phyloP scores from a whole-genome alignment of 805 yeast species.

The Candida yuanshanica region DNA sequence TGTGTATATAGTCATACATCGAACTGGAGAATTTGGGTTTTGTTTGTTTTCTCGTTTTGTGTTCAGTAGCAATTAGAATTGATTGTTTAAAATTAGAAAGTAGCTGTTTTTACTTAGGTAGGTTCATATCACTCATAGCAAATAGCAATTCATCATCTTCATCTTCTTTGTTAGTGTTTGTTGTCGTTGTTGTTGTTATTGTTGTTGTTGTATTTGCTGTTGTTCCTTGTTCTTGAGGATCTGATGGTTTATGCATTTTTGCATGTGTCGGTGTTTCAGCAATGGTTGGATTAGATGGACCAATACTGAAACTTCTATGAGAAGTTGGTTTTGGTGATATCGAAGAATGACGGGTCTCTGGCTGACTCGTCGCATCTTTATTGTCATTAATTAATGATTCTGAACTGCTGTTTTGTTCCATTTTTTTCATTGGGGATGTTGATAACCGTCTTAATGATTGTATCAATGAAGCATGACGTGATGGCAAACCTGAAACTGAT shows the following conservation, averaged over 20 bases:
- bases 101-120: constrained; percentile 19
- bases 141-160: constrained; percentile 60
- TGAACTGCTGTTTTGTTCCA: constrained; percentile 20
- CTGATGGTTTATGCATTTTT: constrained; percentile 20
- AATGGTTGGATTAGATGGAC: constrained; percentile 28
- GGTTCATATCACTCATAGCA: constrained; percentile 71
- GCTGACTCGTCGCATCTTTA: constrained; percentile 7
- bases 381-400: constrained; percentile 15
- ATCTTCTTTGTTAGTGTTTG: constrained; percentile 26
- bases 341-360: constrained; percentile 14
- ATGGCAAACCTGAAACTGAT: neutral
- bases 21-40: too few relatives aligned
- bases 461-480: constrained; percentile 4
- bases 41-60: too few relatives aligned
- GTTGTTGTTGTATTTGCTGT: too few relatives aligned
- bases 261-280: constrained; percentile 28
- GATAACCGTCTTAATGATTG: constrained; percentile 19
- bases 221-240: constrained; percentile 1
- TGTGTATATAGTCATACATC: too few relatives aligned
- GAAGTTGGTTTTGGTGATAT: constrained; percentile 14
- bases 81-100: neutral
- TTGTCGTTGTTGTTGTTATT: neutral
- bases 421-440: constrained; percentile 28
- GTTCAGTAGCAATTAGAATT: too few relatives aligned
- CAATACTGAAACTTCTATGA: constrained; percentile 16